These are phyloP conservation scores for Myxozyma geophila DNA, from an alignment of 805 yeast species.

Conservation along the genomic window DNA sequence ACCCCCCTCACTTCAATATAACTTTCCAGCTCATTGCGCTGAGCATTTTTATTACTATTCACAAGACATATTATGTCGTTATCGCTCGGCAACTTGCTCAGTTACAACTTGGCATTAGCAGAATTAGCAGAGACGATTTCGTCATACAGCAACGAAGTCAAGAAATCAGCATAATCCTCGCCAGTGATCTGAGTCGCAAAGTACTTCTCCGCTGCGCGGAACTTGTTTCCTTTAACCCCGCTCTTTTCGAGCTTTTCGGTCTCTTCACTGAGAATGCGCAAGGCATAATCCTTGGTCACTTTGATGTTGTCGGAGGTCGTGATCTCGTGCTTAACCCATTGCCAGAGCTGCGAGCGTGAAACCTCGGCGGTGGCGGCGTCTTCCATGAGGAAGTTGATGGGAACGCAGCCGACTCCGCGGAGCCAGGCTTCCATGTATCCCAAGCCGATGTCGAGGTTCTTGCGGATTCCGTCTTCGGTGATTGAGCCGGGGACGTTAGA, in stretches of 20 bases:
- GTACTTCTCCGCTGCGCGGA: constrained; percentile 59
- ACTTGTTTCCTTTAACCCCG: constrained; percentile 53
- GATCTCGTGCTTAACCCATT: constrained; percentile 72
- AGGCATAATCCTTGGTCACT: constrained; percentile 58
- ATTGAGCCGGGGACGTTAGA: constrained; percentile 64
- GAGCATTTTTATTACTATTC: too few species aligned
- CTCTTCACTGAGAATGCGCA: constrained; percentile 60
- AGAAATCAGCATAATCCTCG: constrained; percentile 65
- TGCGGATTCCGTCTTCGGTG: constrained; percentile 69
- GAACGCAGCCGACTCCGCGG: constrained; percentile 72
- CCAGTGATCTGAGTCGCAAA: constrained; percentile 68
- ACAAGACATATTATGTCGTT: too few species aligned
- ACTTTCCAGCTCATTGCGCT: too few species aligned
- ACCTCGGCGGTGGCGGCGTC: constrained; percentile 82
- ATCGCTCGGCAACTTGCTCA: too few species aligned
- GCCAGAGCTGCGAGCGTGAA: constrained; percentile 73
- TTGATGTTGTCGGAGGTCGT: constrained; percentile 58
- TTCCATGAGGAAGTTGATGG: constrained; percentile 76
- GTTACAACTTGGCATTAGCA: constrained; percentile 29
- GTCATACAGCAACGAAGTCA: constrained; percentile 53
- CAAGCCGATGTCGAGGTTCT: constrained; percentile 65
- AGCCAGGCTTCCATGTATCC: constrained; percentile 78
- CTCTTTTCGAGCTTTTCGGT: constrained; percentile 55
- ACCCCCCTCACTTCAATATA: too few species aligned
- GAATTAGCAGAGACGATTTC: constrained; percentile 25